These are phyloP conservation scores for Pseudogymnoascus sp. DNA, from an alignment of 2,329 filamentous ascomycete genomes.

Conservation along the genomic window DNA sequence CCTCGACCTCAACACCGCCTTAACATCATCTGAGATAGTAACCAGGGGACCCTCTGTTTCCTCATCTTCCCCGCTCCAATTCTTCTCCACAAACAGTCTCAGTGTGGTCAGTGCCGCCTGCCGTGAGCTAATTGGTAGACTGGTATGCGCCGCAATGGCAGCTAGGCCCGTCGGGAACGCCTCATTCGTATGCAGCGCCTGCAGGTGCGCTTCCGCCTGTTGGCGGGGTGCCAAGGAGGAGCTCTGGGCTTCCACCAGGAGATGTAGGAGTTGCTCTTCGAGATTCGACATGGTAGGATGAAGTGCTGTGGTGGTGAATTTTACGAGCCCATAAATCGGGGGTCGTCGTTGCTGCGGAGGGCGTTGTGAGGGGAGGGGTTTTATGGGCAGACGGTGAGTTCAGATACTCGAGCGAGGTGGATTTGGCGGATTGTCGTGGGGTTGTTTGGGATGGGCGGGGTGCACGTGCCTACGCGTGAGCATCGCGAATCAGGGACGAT, in stretches of 20 bases:
- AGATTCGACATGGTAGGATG: conserved; percentile 5
- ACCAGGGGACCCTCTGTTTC: conserved; percentile 48
- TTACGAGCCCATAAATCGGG: not conserved
- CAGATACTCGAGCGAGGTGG: not conserved
- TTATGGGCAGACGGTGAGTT: conserved; percentile 4
- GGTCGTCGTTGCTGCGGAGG: not conserved
- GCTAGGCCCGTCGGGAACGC: conserved; percentile 74
- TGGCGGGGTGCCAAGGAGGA: conserved; percentile 68
- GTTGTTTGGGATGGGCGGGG: conserved; percentile 11
- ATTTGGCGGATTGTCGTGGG: conserved; percentile 4
- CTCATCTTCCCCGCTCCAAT: conserved; percentile 73
- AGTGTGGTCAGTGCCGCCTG: conserved; percentile 76
- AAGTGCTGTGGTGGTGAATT: not conserved
- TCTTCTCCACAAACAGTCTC: conserved; percentile 73
- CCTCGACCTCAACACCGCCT: conserved; percentile 62
- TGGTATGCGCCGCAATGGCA: conserved; percentile 69
- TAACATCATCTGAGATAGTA: conserved; percentile 64
- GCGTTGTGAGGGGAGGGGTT: not conserved
- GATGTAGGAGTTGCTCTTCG: conserved; percentile 81
- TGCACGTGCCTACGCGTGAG: conserved; percentile 10
- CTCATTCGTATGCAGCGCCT: conserved; percentile 43
- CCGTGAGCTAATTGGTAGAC: conserved; percentile 65
- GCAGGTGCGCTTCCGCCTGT: conserved; percentile 59
- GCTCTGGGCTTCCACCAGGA: conserved; percentile 81
- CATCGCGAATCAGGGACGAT: conserved; percentile 7